These are phyloP conservation scores for Bipolaris bicolor DNA, from an alignment of 2,329 filamentous ascomycete genomes.

Conservation along the genomic window DNA sequence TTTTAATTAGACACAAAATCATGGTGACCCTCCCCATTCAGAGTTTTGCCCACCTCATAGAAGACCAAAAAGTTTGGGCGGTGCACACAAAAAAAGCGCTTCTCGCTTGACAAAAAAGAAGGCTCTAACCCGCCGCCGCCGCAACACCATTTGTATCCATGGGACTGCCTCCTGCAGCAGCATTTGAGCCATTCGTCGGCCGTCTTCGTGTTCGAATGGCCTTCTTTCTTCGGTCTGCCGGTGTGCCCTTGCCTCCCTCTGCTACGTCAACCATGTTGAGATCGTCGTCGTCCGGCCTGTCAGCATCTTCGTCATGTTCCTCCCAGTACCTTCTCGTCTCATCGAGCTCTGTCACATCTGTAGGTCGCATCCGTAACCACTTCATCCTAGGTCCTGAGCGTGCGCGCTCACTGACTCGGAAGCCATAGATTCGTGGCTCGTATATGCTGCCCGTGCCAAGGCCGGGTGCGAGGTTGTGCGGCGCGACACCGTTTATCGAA, in stretches of 20 bases:
- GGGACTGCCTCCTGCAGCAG: conserved; percentile 42
- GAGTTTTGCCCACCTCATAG: too few relatives aligned
- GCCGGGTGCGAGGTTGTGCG: conserved; percentile 85
- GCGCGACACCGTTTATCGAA: conserved; percentile 81
- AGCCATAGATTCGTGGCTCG: conserved; percentile 95
- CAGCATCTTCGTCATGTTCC: conserved; percentile 48
- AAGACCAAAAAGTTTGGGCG: not conserved
- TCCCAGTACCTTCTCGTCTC: conserved; percentile 63
- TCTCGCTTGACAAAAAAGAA: not conserved
- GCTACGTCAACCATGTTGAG: conserved; percentile 48
- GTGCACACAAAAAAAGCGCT: not conserved
- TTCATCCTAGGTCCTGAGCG: conserved; percentile 94
- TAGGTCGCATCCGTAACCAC: conserved; percentile 87
- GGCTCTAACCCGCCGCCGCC: conserved; percentile 32
- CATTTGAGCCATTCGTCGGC: conserved; percentile 40
- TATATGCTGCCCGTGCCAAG: conserved; percentile 85
- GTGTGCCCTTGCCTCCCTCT: conserved; percentile 36
- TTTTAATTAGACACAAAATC: too few relatives aligned
- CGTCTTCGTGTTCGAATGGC: conserved; percentile 45
- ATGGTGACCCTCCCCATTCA: too few relatives aligned
- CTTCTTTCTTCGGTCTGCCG: conserved; percentile 47
- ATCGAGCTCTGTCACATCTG: conserved; percentile 80
- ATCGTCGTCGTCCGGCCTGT: conserved; percentile 47
- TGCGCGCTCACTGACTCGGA: conserved; percentile 88
- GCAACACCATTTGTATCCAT: conserved; percentile 51